Evolutionary conservation across 2,329 filamentous ascomycete genomes (phyloP).

Genomic region (Diaporthe eres): DNA sequence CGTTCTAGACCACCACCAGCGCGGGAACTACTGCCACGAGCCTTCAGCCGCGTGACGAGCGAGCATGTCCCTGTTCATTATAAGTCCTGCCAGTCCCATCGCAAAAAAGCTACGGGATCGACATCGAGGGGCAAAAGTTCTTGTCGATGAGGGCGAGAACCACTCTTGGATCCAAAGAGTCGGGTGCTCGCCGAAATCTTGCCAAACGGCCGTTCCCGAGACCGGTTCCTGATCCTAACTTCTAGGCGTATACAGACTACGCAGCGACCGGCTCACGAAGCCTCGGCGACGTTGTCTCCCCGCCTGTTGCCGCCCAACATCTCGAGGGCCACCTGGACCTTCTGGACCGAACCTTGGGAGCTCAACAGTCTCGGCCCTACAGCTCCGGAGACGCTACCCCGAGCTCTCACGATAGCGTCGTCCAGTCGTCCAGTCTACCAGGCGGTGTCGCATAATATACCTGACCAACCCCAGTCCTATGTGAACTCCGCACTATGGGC

Average conservation of each 20-base stretch:
- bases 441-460: neutral
- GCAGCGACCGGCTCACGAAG: neutral
- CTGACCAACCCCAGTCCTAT: neutral
- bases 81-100: neutral
- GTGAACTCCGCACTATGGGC: neutral
- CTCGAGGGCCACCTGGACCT: neutral
- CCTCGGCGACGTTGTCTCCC: neutral
- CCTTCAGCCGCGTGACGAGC: slow-evolving; percentile 13
- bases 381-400: neutral
- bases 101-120: neutral
- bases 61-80: slow-evolving; percentile 7
- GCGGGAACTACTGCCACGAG: slow-evolving; percentile 11
- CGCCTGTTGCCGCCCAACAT: neutral
- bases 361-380: neutral
- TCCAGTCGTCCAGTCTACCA: neutral
- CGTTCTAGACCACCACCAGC: slow-evolving; percentile 17
- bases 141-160: neutral
- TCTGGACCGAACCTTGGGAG: neutral
- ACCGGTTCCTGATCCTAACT: neutral
- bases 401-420: neutral
- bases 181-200: neutral
- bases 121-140: neutral
- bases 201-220: neutral
- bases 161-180: neutral
- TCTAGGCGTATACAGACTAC: neutral